Percentiles rank a stretch among this genome's conserved stretches.
Evolutionary conservation across 306 rosid species (phyloP).

Genomic region (Pyrus communis): DNA sequence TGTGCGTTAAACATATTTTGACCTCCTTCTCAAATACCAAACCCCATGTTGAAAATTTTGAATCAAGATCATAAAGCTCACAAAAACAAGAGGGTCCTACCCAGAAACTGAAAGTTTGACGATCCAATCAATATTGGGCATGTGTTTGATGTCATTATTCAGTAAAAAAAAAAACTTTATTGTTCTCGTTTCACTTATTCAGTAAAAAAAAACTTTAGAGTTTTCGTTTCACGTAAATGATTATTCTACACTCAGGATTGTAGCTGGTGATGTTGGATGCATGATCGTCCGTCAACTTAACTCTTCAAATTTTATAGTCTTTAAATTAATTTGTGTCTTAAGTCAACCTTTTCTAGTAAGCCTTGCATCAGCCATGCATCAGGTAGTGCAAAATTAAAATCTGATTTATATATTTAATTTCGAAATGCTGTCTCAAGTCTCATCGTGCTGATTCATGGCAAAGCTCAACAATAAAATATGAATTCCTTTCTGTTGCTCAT

Average conservation of each 20-base stretch:
- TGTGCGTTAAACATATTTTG: constrained; percentile 5
- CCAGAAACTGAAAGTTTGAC: background rate
- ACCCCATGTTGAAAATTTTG: constrained; percentile 24
- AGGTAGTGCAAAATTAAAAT: background rate
- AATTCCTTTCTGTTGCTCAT: background rate
- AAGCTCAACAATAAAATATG: constrained; percentile 26
- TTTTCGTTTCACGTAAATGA: background rate
- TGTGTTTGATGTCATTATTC: background rate
- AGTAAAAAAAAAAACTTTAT: too few species aligned
- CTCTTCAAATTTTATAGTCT: background rate
- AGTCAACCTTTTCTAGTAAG: constrained; percentile 41
- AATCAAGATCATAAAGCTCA: background rate
- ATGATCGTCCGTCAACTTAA: background rate
- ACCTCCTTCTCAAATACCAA: constrained; percentile 30
- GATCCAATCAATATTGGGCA: background rate
- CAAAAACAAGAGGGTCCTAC: background rate
- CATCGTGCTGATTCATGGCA: background rate
- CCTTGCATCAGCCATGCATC: background rate
- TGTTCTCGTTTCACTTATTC: too few species aligned
- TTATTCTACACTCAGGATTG: too few species aligned
- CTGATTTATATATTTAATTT: background rate
- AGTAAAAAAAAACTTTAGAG: too few species aligned
- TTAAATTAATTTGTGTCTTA: background rate
- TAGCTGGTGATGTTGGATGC: background rate
- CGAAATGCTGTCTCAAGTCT: constrained; percentile 7